A percentile compares a stretch with the other conserved stretches of the same genome.
Evolutionary conservation across 2,329 filamentous ascomycete genomes (phyloP).

Genomic region (Plectosphaerella cucumerina): DNA sequence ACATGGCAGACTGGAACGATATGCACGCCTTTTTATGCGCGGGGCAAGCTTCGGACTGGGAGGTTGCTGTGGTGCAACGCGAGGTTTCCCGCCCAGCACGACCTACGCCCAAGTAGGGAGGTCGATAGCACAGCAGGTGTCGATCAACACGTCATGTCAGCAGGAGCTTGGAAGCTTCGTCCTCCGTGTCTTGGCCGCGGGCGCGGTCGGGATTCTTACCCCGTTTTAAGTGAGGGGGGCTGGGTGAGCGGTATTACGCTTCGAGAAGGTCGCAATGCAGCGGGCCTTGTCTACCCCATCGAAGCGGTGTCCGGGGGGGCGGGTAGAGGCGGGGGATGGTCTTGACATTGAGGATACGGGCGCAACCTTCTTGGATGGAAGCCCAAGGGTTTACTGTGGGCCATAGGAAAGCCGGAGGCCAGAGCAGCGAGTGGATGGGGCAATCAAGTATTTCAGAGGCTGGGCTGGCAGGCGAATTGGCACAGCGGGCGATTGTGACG

Average conservation of each 20-base stretch:
- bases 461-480: too few species aligned
- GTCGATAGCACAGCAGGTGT: neutral
- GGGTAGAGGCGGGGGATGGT: too few species aligned
- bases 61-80: neutral
- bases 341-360: too few species aligned
- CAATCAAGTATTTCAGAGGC: too few species aligned
- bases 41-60: neutral
- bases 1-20: neutral
- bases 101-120: conserved; percentile 1
- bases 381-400: too few species aligned
- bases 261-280: neutral
- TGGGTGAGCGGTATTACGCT: neutral
- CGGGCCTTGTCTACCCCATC: too few species aligned
- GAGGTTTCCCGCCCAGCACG: neutral
- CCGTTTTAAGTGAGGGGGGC: neutral
- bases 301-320: too few species aligned
- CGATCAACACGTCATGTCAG: neutral
- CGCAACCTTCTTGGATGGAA: too few species aligned
- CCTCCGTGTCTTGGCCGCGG: neutral
- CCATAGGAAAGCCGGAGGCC: too few species aligned
- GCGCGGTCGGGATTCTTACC: neutral
- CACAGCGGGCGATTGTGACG: too few species aligned
- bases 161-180: neutral
- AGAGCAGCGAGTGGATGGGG: too few species aligned
- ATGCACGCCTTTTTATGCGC: neutral